phyloP scores from a whole-genome alignment of 2,329 filamentous ascomycete genomes.

The Leptoxyphium fumago region DNA sequence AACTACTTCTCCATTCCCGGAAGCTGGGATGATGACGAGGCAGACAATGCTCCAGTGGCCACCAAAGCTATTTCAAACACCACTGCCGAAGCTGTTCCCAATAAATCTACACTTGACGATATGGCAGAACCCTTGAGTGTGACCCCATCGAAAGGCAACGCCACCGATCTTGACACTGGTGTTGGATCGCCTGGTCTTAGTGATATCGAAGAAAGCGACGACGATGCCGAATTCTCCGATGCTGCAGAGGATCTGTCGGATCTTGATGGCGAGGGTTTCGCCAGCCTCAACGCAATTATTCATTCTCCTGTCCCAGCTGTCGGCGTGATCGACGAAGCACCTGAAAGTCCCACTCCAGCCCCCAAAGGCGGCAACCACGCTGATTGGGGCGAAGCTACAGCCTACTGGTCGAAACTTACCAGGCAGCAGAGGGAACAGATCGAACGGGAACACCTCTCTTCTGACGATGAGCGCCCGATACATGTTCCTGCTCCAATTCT shows the following conservation, averaged over 20 bases:
- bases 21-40: conserved; percentile 9
- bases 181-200: background rate
- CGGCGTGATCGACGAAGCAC: conserved; percentile 1
- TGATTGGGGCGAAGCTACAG: conserved; percentile 54
- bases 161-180: background rate
- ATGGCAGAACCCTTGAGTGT: background rate
- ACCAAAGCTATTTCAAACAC: conserved; percentile 1
- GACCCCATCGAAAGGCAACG: too few relatives aligned
- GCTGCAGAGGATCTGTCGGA: conserved; percentile 60
- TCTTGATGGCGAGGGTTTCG: conserved; percentile 49
- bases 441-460: conserved; percentile 34
- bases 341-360: conserved; percentile 13
- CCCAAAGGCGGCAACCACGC: conserved; percentile 3
- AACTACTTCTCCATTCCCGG: conserved; percentile 13
- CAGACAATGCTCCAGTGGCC: conserved; percentile 5
- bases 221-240: conserved; percentile 55
- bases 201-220: conserved; percentile 24
- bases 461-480: conserved; percentile 11
- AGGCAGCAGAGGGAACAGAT: conserved; percentile 48
- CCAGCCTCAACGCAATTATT: conserved; percentile 59
- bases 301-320: conserved; percentile 36
- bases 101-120: conserved; percentile 3
- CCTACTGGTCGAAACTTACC: conserved; percentile 55
- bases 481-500: conserved; percentile 6
- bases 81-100: conserved; percentile 2